Base-by-base conservation (phyloP, 192 early-diverging fungal species). In the Coemansia nantahalensis region DNA sequence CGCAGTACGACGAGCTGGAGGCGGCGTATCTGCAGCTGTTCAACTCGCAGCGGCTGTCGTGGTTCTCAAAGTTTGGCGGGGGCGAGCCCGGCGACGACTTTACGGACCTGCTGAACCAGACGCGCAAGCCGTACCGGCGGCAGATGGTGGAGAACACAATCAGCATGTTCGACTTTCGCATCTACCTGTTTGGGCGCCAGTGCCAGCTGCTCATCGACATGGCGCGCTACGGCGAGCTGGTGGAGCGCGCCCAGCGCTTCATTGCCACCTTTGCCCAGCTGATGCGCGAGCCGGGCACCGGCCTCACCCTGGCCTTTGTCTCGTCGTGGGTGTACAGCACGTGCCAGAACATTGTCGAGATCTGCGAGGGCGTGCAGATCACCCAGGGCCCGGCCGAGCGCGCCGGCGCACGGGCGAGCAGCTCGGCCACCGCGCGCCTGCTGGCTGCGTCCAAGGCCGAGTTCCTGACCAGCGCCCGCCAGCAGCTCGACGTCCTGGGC, bases 1-100 rank as follows among this genome's bases (percentile, higher is more conserved):
- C 90, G 24, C 90, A 95, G 54, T 99, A 98, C 55, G 97, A 99
- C 64, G 97, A 99, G 68, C 78, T 99, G 24, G 95, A 99, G 53
- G 94, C 93, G 0, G 88, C 87, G 4, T 98, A 93, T 62, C 89
- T 89, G 47, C 94, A 99, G 68, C 86, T 94, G 17, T 71, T 97
- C 17, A 77, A 79, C 54, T 89, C 85, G 66, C 93, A 83, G 63
- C 89, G 73, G 43, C 73, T 83, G n/a, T 86, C 94, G 33, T 99
- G 94, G 94, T 98, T 98, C 70, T 81, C 87, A 14, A 82, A 79
- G 59, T 95, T 97, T 78, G 95, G 95, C 40, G 95, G 90, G 7
- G 80, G 80, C 14, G 85, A 87, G 10, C 61, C 72, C 7, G 88
- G 83, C n/a, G 97, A 99, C 60, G 94, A 99, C 59, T 86, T 86